phyloP scores from a whole-genome alignment of 345 rosid species.

The Arabidopsis suecica region DNA sequence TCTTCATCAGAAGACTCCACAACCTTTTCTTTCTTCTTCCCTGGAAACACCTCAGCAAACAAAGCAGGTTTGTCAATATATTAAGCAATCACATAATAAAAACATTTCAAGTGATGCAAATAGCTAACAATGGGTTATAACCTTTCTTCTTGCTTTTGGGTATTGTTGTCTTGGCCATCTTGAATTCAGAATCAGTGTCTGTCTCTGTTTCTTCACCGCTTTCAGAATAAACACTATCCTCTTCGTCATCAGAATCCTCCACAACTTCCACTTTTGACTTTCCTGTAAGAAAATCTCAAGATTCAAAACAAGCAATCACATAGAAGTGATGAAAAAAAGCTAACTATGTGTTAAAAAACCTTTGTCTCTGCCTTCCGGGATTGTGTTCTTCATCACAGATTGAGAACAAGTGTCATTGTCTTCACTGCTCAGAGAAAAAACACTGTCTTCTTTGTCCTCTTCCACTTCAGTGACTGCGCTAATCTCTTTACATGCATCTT shows the following conservation, averaged over 20 bases:
- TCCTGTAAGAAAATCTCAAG: neutral
- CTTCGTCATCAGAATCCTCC: constrained; percentile 21
- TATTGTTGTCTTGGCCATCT: neutral
- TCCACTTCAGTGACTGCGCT: constrained; percentile 1
- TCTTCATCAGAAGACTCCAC: constrained; percentile 11
- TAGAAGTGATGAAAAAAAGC: neutral
- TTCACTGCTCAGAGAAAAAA: neutral
- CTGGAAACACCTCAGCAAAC: constrained; percentile 33
- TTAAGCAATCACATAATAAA: neutral
- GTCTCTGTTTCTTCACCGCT: constrained; percentile 2
- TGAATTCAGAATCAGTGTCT: constrained; percentile 19
- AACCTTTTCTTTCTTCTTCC: constrained; percentile 6
- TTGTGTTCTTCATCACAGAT: neutral
- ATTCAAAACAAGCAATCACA: constrained; percentile 17
- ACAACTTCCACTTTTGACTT: constrained; percentile 18
- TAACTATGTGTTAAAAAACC: constrained; percentile 11
- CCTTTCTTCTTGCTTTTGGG: constrained; percentile 16
- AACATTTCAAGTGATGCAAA: constrained; percentile 1
- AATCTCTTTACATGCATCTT: constrained; percentile 23
- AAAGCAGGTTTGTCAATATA: neutral
- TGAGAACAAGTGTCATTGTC: constrained; percentile 9
- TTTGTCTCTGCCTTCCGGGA: constrained; percentile 16
- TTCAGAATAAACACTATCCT: neutral
- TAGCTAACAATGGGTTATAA: neutral
- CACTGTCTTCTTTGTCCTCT: neutral